These are phyloP conservation scores for Microbotryum scabiosae DNA, from an alignment of 1,284 basidiomycete genomes.

Conservation along the genomic window DNA sequence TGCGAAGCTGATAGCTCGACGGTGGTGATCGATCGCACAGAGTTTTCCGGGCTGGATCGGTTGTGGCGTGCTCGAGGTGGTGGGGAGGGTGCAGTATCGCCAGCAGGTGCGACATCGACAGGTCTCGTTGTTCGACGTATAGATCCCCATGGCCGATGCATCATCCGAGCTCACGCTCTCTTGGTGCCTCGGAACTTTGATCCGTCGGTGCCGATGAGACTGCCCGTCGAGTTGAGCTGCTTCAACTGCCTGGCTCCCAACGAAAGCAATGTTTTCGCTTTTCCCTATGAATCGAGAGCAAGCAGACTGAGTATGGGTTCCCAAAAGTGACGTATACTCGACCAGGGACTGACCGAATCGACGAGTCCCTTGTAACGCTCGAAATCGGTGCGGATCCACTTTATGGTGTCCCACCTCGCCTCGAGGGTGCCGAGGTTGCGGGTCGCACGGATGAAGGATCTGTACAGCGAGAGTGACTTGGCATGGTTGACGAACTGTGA, in stretches of 20 bases:
- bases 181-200: slow-evolving; percentile 20
- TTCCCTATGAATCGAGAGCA: slow-evolving; percentile 7
- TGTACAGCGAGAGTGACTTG: slow-evolving; percentile 21
- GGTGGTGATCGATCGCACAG: too few species aligned
- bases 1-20: too few species aligned
- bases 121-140: too few species aligned
- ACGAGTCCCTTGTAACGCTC: slow-evolving; percentile 19
- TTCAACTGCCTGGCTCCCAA: slow-evolving; percentile 28
- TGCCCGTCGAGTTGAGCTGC: slow-evolving; percentile 27
- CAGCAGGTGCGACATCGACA: too few species aligned
- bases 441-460: slow-evolving; percentile 28
- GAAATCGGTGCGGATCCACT: slow-evolving; percentile 25
- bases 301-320: background rate
- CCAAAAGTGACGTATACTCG: background rate
- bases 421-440: slow-evolving; percentile 13
- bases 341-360: slow-evolving; percentile 14
- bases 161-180: background rate
- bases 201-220: slow-evolving; percentile 16
- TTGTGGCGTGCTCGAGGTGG: too few species aligned
- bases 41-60: too few species aligned
- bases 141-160: too few species aligned
- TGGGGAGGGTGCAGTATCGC: too few species aligned
- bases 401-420: slow-evolving; percentile 23
- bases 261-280: slow-evolving; percentile 24
- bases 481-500: slow-evolving; percentile 27